Percentiles rank a stretch among this genome's conserved stretches.
These are phyloP conservation scores for Aurifilum marmelostoma DNA, from an alignment of 2,329 filamentous ascomycete species.

Conservation along the genomic window DNA sequence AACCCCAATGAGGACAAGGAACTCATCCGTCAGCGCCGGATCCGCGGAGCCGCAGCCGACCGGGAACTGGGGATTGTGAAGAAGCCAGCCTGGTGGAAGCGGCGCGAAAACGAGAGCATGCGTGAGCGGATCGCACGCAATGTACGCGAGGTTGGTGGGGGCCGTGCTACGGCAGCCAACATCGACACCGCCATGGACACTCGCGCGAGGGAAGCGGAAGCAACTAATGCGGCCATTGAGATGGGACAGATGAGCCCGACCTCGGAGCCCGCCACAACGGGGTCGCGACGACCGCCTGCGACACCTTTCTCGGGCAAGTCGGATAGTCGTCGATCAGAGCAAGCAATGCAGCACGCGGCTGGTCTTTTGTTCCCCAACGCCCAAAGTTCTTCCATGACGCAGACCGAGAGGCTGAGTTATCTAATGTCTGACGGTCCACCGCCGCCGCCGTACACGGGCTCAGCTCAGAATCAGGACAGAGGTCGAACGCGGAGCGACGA, in stretches of 20 bases:
- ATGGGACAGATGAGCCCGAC: constrained; percentile 38
- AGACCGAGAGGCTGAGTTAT: constrained; percentile 39
- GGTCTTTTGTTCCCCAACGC: constrained; percentile 53
- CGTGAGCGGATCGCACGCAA: constrained; percentile 58
- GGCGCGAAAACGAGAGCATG: constrained; percentile 46
- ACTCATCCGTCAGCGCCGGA: constrained; percentile 65
- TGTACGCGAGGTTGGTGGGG: constrained; percentile 57
- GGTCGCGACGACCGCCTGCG: constrained; percentile 32
- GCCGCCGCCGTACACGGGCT: constrained; percentile 45
- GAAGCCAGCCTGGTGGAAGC: constrained; percentile 70
- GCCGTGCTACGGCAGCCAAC: constrained; percentile 47
- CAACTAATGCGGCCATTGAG: constrained; percentile 27
- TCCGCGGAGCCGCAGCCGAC: constrained; percentile 59
- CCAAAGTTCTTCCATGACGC: constrained; percentile 29
- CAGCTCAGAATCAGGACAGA: constrained; percentile 27
- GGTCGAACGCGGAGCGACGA: constrained; percentile 33
- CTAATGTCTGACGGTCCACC: constrained; percentile 50
- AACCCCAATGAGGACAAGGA: constrained; percentile 72
- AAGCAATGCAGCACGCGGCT: constrained; percentile 47
- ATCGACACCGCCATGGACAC: constrained; percentile 41
- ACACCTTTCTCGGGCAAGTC: constrained; percentile 47
- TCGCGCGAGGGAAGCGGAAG: constrained; percentile 16
- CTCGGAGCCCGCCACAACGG: constrained; percentile 15
- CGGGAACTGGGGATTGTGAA: constrained; percentile 62
- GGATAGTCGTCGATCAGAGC: constrained; percentile 50